Evolutionary conservation across 2,329 filamentous ascomycete genomes (phyloP).

Genomic region (Xylariomycetidae sp.): DNA sequence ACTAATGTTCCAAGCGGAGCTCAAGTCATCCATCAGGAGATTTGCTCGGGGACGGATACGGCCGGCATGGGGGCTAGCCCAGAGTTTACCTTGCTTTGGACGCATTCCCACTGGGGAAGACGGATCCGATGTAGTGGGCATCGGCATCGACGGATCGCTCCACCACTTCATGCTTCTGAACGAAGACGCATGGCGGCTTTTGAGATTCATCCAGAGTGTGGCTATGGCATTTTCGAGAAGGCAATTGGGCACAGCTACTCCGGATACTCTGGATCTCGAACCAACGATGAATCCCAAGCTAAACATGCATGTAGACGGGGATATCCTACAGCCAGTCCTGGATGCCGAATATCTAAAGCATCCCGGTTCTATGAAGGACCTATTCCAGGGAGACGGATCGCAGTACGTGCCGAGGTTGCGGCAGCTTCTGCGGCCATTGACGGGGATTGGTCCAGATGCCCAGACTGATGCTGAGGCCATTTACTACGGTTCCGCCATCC

Average conservation of each 20-base stretch:
- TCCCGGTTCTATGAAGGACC: constrained; percentile 37
- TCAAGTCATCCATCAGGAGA: constrained; percentile 53
- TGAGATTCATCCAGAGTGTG: constrained; percentile 71
- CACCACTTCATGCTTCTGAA: constrained; percentile 65
- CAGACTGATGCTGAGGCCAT: no score
- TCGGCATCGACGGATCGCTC: constrained; percentile 65
- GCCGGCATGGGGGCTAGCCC: constrained; percentile 43
- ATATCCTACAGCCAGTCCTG: constrained; percentile 55
- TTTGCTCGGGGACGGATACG: constrained; percentile 50
- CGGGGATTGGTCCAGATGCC: no score
- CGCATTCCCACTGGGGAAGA: constrained; percentile 37
- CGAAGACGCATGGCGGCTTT: constrained; percentile 58
- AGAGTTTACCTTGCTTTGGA: constrained; percentile 35
- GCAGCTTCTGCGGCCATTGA: no score
- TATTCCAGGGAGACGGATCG: constrained; percentile 34
- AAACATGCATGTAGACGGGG: constrained; percentile 63
- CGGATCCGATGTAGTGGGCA: constrained; percentile 55
- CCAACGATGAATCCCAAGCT: constrained; percentile 35
- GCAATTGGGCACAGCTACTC: constrained; percentile 15
- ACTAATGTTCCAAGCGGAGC: constrained; percentile 50
- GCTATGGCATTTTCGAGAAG: constrained; percentile 33
- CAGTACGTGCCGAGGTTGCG: constrained; percentile 43
- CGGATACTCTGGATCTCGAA: constrained; percentile 27
- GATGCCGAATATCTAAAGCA: no score
- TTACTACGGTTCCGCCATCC: no score